A percentile compares a stretch with the other conserved stretches of the same genome.
Conservation (phyloP, 2,329 filamentous ascomycete species). For the Ceratocystis huliohia region DNA sequence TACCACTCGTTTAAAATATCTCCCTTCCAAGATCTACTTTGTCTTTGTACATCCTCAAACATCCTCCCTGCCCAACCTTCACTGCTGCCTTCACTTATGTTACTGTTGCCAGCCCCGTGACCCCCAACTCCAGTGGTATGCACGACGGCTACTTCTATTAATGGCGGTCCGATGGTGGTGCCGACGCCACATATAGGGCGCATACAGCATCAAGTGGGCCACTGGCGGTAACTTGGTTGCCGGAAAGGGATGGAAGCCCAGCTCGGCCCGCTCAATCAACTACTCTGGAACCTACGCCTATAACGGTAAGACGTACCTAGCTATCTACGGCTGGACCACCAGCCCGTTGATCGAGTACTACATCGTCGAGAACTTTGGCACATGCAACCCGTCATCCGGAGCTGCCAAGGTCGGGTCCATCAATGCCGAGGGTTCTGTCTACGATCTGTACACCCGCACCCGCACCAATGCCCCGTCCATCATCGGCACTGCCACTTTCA, state of each 20-base stretch:
- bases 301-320: conserved; percentile 29
- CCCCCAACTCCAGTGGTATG: conserved; percentile 29
- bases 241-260: conserved; percentile 47
- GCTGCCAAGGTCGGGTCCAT: conserved; percentile 29
- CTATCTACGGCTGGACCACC: conserved; percentile 31
- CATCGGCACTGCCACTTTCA: conserved; percentile 37
- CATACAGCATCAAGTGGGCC: conserved; percentile 36
- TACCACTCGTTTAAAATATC: background rate
- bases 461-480: conserved; percentile 36
- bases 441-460: conserved; percentile 30
- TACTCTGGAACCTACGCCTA: conserved; percentile 27
- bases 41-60: background rate
- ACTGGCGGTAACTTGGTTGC: conserved; percentile 41
- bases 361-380: conserved; percentile 31
- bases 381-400: conserved; percentile 29
- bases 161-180: conserved; percentile 37
- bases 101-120: conserved; percentile 8
- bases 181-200: conserved; percentile 34
- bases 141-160: conserved; percentile 37
- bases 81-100: background rate
- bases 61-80: background rate
- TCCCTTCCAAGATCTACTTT: background rate
- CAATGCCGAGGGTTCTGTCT: conserved; percentile 29
- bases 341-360: conserved; percentile 31
- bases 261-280: conserved; percentile 30